Evolutionary conservation across 352 stramenopile genomes (phyloP).

Genomic region (Globisporangium ultimum): DNA sequence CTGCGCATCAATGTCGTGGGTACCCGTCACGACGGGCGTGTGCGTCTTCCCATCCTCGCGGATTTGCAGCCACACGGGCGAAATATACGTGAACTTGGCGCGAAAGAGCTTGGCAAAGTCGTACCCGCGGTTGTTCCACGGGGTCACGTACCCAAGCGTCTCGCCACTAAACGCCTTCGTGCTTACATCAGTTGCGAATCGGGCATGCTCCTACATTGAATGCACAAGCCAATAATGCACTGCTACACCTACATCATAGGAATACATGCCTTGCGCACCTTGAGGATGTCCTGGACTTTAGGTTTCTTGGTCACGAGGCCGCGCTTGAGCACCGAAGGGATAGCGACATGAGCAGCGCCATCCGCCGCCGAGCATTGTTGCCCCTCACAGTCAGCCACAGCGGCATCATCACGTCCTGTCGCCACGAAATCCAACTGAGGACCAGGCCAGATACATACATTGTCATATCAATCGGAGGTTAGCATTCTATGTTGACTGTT

Average conservation of each 20-base stretch:
- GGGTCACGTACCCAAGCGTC: slow-evolving; percentile 74
- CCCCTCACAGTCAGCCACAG: slow-evolving; percentile 19
- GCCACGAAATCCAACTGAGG: not conserved
- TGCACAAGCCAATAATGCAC: not conserved
- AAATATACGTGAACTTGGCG: slow-evolving; percentile 75
- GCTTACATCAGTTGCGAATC: slow-evolving; percentile 15
- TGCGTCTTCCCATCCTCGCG: slow-evolving; percentile 40
- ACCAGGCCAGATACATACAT: not conserved
- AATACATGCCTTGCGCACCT: slow-evolving; percentile 4
- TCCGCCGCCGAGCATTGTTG: slow-evolving; percentile 25
- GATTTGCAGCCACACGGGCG: slow-evolving; percentile 82
- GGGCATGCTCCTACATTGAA: slow-evolving; percentile 27
- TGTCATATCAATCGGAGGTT: not conserved
- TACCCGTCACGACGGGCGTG: slow-evolving; percentile 57
- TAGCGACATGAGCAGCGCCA: not conserved
- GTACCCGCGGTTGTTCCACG: slow-evolving; percentile 80
- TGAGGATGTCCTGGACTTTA: slow-evolving; percentile 40
- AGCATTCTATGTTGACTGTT: not conserved
- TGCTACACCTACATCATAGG: too few relatives aligned
- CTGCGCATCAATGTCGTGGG: slow-evolving; percentile 61
- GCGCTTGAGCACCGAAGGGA: slow-evolving; percentile 37
- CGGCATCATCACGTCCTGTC: not conserved
- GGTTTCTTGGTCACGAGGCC: slow-evolving; percentile 53
- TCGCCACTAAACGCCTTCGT: slow-evolving; percentile 42
- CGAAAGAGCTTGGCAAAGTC: slow-evolving; percentile 64